Percentiles rank a stretch among this genome's conserved stretches.
These are phyloP conservation scores for Hanseniaspora lindneri DNA, from an alignment of 805 yeast genomes.

Conservation along the genomic window DNA sequence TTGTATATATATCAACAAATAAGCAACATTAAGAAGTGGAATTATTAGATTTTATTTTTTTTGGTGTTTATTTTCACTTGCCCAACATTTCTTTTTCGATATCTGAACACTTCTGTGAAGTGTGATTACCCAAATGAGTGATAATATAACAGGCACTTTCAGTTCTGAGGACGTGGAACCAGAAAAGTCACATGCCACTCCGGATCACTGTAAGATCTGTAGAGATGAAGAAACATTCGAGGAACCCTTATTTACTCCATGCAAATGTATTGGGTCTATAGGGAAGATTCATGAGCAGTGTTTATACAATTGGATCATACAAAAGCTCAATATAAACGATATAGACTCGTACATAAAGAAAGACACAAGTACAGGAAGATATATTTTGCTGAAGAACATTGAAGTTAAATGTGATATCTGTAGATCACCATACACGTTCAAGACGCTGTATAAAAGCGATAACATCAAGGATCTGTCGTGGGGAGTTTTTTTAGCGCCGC, in stretches of 20 bases:
- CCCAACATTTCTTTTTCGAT: no score
- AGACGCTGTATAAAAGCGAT: slow-evolving; percentile 46
- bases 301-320: slow-evolving; percentile 68
- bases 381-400: slow-evolving; percentile 28
- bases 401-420: slow-evolving; percentile 77
- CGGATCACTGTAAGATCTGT: slow-evolving; percentile 73
- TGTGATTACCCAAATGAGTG: no score
- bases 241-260: slow-evolving; percentile 81
- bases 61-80: no score
- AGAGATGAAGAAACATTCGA: slow-evolving; percentile 74
- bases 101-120: no score
- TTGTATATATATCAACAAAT: no score
- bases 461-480: slow-evolving; percentile 2
- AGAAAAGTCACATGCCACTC: no score
- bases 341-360: slow-evolving; percentile 1
- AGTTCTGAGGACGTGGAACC: no score
- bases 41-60: no score
- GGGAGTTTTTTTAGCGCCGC: background rate
- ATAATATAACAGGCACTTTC: no score
- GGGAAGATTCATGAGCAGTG: slow-evolving; percentile 90
- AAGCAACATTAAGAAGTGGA: no score
- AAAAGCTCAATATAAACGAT: slow-evolving; percentile 34
- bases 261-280: slow-evolving; percentile 88
- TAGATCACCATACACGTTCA: slow-evolving; percentile 57
- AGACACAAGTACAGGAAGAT: slow-evolving; percentile 24